Evolutionary conservation across 2,329 filamentous ascomycete genomes (phyloP), one percentile per base, ranked within the genome.

Genomic region (Magnaporthiopsis poae): DNA sequence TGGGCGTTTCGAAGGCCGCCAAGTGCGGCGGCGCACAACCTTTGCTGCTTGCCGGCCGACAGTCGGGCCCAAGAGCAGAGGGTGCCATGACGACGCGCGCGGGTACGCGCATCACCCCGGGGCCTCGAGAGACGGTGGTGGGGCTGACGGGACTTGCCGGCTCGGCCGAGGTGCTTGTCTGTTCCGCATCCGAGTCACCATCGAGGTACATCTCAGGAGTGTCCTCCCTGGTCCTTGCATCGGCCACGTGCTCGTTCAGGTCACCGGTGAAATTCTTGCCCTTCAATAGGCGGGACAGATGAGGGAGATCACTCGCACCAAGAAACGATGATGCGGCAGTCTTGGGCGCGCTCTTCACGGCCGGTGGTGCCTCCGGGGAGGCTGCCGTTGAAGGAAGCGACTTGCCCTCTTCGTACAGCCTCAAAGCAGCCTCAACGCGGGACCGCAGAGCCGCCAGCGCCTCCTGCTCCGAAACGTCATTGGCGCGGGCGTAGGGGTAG

Each of bases 221-320:
- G 52, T 84, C 82, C 61, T 85, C 82, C 64, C 79, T 82, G 52
- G 79, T 81, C 77, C 84, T 88, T 31, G 85, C 85, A 70, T 88
- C 86, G 65, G 78, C 78, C 64, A 89, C 86, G 70, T 83, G 74
- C 66, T 86, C 81, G 68, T 79, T 75, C 65, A 91, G 77, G 71
- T 90, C 83, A 65, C 86, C 81, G 68, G 79, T 78, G 71, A 89
- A 84, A 46, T 88, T 88, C 73, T 82, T 84, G 69, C 79, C 82
- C 70, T 85, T 80, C 77, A 92, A 80, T 62, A 91, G 76, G 60
- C 82, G 82, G 36, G 89, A 90, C 27, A 93, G 80, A 75, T 90
- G 83, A 18, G 90, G 90, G 21, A 86, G 85, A 46, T 85, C 82
- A 8, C 82, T 75, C 13, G 86, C 85, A 64, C 81, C 81, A 66